Percentiles rank a stretch among this genome's conserved stretches.
These are phyloP conservation scores for Linum lewisii DNA, from an alignment of 345 rosid genomes.

Conservation along the genomic window DNA sequence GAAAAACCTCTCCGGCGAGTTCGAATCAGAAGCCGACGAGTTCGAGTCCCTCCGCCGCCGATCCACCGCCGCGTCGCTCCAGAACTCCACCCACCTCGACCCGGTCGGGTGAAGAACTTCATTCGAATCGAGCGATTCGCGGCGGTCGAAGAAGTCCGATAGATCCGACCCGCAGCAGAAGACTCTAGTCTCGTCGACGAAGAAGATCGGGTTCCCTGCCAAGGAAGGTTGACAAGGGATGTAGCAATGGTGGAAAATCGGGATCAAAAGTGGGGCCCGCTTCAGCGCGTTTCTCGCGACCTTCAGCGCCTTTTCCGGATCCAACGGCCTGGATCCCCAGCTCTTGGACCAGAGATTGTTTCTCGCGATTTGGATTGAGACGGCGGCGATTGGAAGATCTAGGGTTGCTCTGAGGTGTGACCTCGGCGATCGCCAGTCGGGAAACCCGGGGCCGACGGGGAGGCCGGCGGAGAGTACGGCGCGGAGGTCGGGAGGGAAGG, in stretches of 20 bases:
- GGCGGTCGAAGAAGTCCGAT: constrained; percentile 79
- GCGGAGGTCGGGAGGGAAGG: constrained; percentile 89
- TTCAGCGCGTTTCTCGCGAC: constrained; percentile 79
- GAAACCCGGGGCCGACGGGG: constrained; percentile 82
- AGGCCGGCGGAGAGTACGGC: constrained; percentile 81
- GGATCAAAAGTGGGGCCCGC: constrained; percentile 79
- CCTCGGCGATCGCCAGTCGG: constrained; percentile 87
- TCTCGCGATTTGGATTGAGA: constrained; percentile 78
- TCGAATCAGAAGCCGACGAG: constrained; percentile 38
- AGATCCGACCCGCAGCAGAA: constrained; percentile 93
- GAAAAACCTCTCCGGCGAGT: constrained; percentile 60
- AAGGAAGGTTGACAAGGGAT: constrained; percentile 80
- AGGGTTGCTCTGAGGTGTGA: constrained; percentile 67
- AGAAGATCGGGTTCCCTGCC: constrained; percentile 96
- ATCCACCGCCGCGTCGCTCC: constrained; percentile 83
- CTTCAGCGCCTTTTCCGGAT: constrained; percentile 77
- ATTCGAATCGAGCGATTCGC: constrained; percentile 34
- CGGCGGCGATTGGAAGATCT: constrained; percentile 86
- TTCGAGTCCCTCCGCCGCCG: constrained; percentile 65
- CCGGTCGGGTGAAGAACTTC: too few relatives aligned
- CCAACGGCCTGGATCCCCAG: constrained; percentile 79
- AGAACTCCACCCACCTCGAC: constrained; percentile 96
- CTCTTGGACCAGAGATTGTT: constrained; percentile 83
- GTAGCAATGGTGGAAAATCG: constrained; percentile 85
- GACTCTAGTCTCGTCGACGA: constrained; percentile 73